phyloP scores from a whole-genome alignment of 441 rosid species.

The Oxalis stricta region DNA sequence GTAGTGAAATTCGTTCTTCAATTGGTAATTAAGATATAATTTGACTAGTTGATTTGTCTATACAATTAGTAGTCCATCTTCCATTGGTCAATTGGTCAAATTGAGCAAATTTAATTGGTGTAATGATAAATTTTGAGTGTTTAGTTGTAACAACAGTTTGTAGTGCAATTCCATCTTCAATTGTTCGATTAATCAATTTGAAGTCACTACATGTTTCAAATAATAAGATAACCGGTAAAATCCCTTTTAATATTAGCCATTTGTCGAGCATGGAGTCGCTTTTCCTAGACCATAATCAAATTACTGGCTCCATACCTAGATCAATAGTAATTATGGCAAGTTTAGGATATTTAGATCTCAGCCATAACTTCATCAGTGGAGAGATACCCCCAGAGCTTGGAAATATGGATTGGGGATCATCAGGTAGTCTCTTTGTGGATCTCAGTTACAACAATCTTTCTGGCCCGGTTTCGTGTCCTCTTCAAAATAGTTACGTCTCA shows the following conservation, averaged over 20 bases:
- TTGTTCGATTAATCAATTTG: background rate
- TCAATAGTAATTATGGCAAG: background rate
- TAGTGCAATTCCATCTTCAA: background rate
- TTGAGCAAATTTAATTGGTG: too few relatives aligned
- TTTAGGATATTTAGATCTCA: background rate
- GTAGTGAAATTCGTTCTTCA: too few relatives aligned
- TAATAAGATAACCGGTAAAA: background rate
- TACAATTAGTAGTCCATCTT: too few relatives aligned
- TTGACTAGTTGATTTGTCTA: too few relatives aligned
- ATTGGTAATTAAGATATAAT: too few relatives aligned
- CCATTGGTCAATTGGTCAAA: too few relatives aligned
- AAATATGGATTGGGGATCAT: too few relatives aligned
- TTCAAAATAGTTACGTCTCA: background rate
- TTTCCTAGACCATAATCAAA: background rate
- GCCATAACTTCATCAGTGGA: background rate
- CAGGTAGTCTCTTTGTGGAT: background rate
- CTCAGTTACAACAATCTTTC: conserved; percentile 8
- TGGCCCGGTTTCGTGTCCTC: background rate
- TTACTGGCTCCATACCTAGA: background rate
- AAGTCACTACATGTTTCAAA: background rate
- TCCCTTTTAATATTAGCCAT: background rate
- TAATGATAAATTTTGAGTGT: too few relatives aligned
- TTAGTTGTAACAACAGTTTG: background rate
- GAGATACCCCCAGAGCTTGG: background rate
- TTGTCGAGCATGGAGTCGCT: background rate